Base-by-base conservation (phyloP, 495 filamentous ascomycete genomes). In the Penicillium mononematosum region DNA sequence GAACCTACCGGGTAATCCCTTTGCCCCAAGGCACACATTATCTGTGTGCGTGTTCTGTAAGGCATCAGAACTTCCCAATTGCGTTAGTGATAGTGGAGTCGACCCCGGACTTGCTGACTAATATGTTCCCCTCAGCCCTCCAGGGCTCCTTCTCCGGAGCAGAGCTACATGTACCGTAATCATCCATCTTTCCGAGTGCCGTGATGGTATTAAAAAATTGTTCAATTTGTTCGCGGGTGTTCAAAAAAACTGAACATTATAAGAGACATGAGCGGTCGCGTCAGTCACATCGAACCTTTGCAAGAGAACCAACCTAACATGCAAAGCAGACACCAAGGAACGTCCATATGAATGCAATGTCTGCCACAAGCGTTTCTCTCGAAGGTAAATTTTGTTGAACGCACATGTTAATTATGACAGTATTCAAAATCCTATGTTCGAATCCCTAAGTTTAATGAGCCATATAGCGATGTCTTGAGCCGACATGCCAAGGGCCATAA, bases 201-300 rank as follows among this genome's bases (percentile, higher is more conserved):
- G 45, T 63, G 55, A 78, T 79, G 76, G 75, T 79, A 60, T 63
- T 79, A 53, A 75, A 71, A 66, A 77, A 81, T 66, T 82, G 79
- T 58, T 71, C 63, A 38, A 75, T 79, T 54, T 82, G 79, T 68
- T 77, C 78, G 54, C 71, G 78, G 45, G 75, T 71, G 50, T 82
- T 81, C 69, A 77, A 76, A 62, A 82, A 82, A 65, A 79, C 78
- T 17, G 79, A 82, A 61, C 79, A 82, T 69, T 75, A 77, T 59
- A 81, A 80, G 59, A 76, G 79, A 22, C 79, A 82, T 65, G 76
- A 81, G 58, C 73, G 79, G 56, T 81, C 78, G 29, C 78, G 79
- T 82, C 65, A 71, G 79, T 72, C 14, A 43, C 48, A 38, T 48
- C 25, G 14, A 19, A 36, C 34, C 50, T 27, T 20, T 43, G 19